A percentile compares a stretch with the other conserved stretches of the same genome.
phyloP scores from a whole-genome alignment of 345 rosid genomes.

The Capsella bursapastoris region DNA sequence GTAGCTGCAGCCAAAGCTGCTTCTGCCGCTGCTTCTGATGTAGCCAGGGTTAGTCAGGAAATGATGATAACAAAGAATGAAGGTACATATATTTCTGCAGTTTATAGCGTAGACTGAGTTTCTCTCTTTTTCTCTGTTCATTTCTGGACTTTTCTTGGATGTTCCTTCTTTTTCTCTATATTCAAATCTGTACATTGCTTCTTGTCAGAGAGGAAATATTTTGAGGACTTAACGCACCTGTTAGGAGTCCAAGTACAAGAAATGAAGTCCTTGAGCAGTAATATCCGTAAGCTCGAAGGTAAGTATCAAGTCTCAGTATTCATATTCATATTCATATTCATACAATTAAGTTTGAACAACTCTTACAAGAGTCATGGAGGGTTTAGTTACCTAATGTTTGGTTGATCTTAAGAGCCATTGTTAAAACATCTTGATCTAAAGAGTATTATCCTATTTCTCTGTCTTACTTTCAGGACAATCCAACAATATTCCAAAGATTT shows the following conservation, averaged over 20 bases:
- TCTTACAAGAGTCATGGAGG: slow-evolving; percentile 8
- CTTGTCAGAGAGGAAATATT: slow-evolving; percentile 67
- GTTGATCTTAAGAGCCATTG: slow-evolving; percentile 3
- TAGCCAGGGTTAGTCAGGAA: slow-evolving; percentile 89
- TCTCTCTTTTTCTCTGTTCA: slow-evolving; percentile 3
- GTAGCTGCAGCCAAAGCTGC: slow-evolving; percentile 95
- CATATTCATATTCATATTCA: not conserved
- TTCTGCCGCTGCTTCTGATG: slow-evolving; percentile 87
- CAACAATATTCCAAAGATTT: slow-evolving; percentile 45
- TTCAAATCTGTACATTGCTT: slow-evolving; percentile 29
- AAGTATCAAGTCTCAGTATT: slow-evolving; percentile 6
- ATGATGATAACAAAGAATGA: slow-evolving; percentile 67
- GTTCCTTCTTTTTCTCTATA: slow-evolving; percentile 16
- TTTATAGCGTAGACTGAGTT: not conserved
- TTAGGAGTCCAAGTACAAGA: slow-evolving; percentile 80
- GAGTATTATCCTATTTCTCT: not conserved
- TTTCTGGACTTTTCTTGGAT: slow-evolving; percentile 3
- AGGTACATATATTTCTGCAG: slow-evolving; percentile 51
- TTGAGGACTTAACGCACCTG: slow-evolving; percentile 64
- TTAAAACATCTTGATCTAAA: slow-evolving; percentile 13
- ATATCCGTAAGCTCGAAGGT: slow-evolving; percentile 79
- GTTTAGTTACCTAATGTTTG: slow-evolving; percentile 4
- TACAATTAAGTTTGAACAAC: slow-evolving; percentile 13
- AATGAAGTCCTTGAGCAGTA: slow-evolving; percentile 76
- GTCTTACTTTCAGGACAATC: slow-evolving; percentile 54